phyloP scores from a whole-genome alignment of 768 basidiomycete species.

The Kwoniella newhampshirensis region DNA sequence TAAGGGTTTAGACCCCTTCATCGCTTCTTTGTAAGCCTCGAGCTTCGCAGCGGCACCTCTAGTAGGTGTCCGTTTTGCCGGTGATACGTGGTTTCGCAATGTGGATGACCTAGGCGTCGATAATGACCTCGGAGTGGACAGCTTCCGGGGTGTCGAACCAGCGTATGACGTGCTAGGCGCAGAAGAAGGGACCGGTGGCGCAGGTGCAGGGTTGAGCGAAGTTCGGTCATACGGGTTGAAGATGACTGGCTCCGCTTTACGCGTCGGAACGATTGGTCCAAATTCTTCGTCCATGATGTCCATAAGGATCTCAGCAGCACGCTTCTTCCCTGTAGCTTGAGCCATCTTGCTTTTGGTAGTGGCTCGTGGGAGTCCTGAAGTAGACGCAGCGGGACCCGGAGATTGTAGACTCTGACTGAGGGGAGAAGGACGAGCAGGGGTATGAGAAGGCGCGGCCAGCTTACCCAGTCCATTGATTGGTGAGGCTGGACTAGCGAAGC shows the following conservation, averaged over 20 bases:
- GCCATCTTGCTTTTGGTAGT: conserved; percentile 12
- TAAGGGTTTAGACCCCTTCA: conserved; percentile 16
- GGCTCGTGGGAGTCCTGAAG: neutral
- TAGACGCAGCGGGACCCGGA: neutral
- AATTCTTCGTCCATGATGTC: conserved; percentile 37
- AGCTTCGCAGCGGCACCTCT: conserved; percentile 44
- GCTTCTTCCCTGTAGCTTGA: conserved; percentile 27
- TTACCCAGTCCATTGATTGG: conserved; percentile 1
- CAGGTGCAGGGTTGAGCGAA: conserved; percentile 9
- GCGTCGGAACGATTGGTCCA: conserved; percentile 16
- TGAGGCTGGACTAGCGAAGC: neutral
- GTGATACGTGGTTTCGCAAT: conserved; percentile 9
- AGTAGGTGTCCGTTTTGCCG: conserved; percentile 24
- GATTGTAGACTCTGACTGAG: conserved; percentile 6
- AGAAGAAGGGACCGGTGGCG: conserved; percentile 15
- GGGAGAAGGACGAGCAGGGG: conserved; percentile 22
- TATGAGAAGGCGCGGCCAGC: conserved; percentile 2
- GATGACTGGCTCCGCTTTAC: conserved; percentile 23
- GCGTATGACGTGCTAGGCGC: conserved; percentile 4
- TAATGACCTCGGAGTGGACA: too few relatives aligned
- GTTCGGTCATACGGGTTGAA: conserved; percentile 42
- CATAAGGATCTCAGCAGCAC: conserved; percentile 41
- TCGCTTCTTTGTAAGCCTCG: conserved; percentile 26
- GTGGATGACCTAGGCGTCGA: too few relatives aligned
- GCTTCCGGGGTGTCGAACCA: conserved; percentile 22